These are phyloP conservation scores for Talaromyces rugulosus DNA, from an alignment of 2,329 filamentous ascomycete species.

Conservation along the genomic window DNA sequence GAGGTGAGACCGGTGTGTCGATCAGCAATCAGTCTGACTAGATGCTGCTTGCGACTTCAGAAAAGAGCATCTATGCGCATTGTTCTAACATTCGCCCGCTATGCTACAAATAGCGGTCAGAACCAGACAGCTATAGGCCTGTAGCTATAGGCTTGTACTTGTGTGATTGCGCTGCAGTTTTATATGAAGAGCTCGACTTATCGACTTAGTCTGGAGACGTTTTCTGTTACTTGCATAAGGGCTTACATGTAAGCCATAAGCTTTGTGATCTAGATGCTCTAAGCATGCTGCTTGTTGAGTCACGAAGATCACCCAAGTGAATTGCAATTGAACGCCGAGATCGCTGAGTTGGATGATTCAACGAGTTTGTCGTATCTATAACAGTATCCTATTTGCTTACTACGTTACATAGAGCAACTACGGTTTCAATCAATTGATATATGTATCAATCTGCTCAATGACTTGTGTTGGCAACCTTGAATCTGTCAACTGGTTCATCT, in stretches of 20 bases:
- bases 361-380: too few relatives aligned
- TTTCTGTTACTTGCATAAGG: background rate
- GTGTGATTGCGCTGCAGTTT: background rate
- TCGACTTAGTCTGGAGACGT: background rate
- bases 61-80: too few relatives aligned
- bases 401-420: too few relatives aligned
- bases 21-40: background rate
- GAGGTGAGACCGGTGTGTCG: background rate
- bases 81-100: too few relatives aligned
- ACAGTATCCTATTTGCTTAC: too few relatives aligned
- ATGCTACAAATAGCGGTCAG: background rate
- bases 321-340: background rate
- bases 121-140: background rate
- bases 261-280: background rate
- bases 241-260: background rate
- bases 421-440: too few relatives aligned
- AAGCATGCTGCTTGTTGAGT: background rate
- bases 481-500: too few relatives aligned
- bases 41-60: background rate
- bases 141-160: background rate
- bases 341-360: background rate
- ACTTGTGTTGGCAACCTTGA: too few relatives aligned
- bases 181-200: background rate
- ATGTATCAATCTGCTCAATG: too few relatives aligned
- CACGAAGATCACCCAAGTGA: background rate